phyloP scores from a whole-genome alignment of 2,329 filamentous ascomycete species.

The Fusarium sp. region DNA sequence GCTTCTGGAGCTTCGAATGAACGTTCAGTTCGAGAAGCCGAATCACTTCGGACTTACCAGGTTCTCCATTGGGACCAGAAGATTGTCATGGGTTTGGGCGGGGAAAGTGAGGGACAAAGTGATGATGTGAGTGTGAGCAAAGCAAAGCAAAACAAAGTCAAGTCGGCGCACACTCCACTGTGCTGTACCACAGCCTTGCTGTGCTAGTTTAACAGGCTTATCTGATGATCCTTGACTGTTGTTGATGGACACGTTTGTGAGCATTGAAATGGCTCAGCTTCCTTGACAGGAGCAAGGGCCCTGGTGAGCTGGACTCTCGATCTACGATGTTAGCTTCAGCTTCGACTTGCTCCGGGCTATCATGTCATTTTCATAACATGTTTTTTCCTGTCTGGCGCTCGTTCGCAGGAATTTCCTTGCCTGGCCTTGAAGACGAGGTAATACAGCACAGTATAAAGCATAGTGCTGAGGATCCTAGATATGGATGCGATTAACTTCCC shows the following conservation, averaged over 20 bases:
- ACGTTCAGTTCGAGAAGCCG: conserved; percentile 13
- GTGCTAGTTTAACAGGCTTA: conserved; percentile 25
- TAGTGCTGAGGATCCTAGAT: conserved; percentile 4
- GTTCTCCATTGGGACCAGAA: conserved; percentile 17
- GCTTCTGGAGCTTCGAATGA: conserved; percentile 19
- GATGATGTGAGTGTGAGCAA: conserved; percentile 17
- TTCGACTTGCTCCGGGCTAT: conserved; percentile 10
- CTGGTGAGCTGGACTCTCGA: conserved; percentile 36
- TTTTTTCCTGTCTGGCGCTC: not conserved
- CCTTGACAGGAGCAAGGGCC: conserved; percentile 32
- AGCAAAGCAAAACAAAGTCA: not conserved
- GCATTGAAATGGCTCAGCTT: conserved; percentile 24
- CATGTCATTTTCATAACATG: conserved; percentile 12
- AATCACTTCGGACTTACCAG: conserved; percentile 18
- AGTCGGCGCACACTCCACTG: conserved; percentile 22
- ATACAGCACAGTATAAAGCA: conserved; percentile 8
- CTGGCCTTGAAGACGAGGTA: not conserved
- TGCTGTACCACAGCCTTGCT: conserved; percentile 16
- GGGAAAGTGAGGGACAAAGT: conserved; percentile 24
- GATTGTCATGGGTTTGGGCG: conserved; percentile 17
- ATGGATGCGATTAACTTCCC: conserved; percentile 25
- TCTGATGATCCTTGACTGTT: conserved; percentile 32
- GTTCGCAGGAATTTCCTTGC: conserved; percentile 6
- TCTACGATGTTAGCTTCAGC: conserved; percentile 28
- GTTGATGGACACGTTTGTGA: conserved; percentile 16